Percentiles rank a stretch among this genome's conserved stretches.
Evolutionary conservation across 2,329 filamentous ascomycete species (phyloP).

Genomic region (Rutstroemia sp.): DNA sequence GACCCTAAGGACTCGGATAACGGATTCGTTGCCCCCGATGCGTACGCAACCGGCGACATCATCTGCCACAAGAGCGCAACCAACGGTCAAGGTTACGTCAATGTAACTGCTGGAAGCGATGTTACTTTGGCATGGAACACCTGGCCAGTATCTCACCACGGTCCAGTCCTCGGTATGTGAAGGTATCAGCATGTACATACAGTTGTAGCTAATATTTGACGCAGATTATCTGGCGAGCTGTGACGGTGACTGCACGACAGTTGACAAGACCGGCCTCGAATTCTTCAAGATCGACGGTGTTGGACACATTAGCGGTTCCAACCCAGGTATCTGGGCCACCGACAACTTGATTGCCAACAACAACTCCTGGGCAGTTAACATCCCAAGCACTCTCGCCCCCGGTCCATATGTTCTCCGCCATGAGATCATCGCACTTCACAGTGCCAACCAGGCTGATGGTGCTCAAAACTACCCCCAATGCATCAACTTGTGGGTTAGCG

Average conservation of each 20-base stretch:
- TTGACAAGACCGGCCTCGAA: conserved; percentile 32
- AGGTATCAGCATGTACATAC: too few species aligned
- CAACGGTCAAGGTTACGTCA: conserved; percentile 34
- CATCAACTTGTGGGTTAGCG: conserved; percentile 40
- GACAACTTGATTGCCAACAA: conserved; percentile 45
- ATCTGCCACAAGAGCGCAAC: conserved; percentile 41
- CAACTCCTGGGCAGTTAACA: conserved; percentile 42
- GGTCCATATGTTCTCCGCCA: conserved; percentile 46
- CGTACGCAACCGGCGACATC: conserved; percentile 37
- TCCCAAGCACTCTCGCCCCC: conserved; percentile 34
- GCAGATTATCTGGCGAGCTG: conserved; percentile 25
- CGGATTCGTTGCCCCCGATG: conserved; percentile 42
- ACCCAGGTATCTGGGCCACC: conserved; percentile 35
- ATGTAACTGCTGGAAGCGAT: conserved; percentile 38
- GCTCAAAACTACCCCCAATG: conserved; percentile 45
- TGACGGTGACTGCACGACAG: conserved; percentile 33
- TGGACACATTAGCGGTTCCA: conserved; percentile 29
- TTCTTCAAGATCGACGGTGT: conserved; percentile 40
- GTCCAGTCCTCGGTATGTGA: conserved; percentile 22
- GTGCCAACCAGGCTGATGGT: conserved; percentile 33
- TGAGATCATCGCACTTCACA: conserved; percentile 30
- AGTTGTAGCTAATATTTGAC: conserved; percentile 1
- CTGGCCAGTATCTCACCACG: conserved; percentile 42
- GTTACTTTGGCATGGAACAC: conserved; percentile 42
- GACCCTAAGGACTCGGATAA: conserved; percentile 39